These are phyloP conservation scores for Pogostemon cablin DNA, from an alignment of 257 asterid species.

Conservation along the genomic window DNA sequence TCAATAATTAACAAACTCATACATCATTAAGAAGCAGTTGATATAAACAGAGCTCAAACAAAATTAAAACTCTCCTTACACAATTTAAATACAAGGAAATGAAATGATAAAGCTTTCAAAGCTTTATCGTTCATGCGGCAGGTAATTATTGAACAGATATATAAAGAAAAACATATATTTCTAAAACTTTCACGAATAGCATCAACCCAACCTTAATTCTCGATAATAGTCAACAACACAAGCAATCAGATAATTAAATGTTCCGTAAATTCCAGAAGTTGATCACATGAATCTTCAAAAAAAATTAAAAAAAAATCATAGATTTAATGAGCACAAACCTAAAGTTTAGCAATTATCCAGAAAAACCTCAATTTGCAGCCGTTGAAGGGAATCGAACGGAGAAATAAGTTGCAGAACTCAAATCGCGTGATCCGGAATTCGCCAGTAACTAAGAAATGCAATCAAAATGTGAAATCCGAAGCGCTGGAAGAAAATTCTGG, in stretches of 20 bases:
- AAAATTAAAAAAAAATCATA: neutral
- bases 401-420: conserved; percentile 13
- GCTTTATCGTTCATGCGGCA: conserved; percentile 5
- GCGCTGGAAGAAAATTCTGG: neutral
- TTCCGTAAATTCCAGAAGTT: conserved; percentile 17
- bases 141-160: neutral
- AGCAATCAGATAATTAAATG: conserved; percentile 15
- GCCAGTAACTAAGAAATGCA: conserved; percentile 3
- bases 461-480: neutral
- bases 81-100: neutral
- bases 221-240: conserved; percentile 11
- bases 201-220: conserved; percentile 20
- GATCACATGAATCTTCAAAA: neutral
- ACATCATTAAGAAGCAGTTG: neutral
- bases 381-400: conserved; percentile 14
- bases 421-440: conserved; percentile 21
- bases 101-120: neutral
- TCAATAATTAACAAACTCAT: conserved; percentile 1
- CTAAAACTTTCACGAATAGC: conserved; percentile 15
- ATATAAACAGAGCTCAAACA: neutral
- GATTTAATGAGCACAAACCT: conserved; percentile 15
- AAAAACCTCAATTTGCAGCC: conserved; percentile 6
- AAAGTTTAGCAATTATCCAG: conserved; percentile 7
- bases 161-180: conserved; percentile 12
- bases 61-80: neutral